A percentile compares a stretch with the other conserved stretches of the same genome.
These are phyloP conservation scores for Canavalia gladiata DNA, from an alignment of 306 rosid genomes.

Conservation along the genomic window DNA sequence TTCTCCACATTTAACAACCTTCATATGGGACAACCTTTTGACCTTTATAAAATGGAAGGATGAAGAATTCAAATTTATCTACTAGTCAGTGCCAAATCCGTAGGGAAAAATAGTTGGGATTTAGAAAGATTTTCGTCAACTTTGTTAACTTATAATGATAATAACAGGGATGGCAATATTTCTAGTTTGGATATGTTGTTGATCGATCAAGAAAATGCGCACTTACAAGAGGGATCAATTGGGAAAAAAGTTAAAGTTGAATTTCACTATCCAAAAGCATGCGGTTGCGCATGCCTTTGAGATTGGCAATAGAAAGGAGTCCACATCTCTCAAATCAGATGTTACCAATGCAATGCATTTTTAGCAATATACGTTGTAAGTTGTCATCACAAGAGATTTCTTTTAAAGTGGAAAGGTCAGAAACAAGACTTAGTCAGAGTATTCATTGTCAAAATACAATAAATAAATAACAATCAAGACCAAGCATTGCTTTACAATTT, in stretches of 20 bases:
- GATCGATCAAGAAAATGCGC: constrained; percentile 62
- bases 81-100: constrained; percentile 63
- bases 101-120: constrained; percentile 38
- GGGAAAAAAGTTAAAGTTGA: constrained; percentile 39
- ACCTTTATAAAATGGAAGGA: constrained; percentile 45
- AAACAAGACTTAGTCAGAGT: background rate
- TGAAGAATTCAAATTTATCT: constrained; percentile 52
- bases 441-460: background rate
- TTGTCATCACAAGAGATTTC: background rate
- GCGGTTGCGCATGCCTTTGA: constrained; percentile 60
- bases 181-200: constrained; percentile 42
- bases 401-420: background rate
- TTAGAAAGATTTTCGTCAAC: constrained; percentile 48
- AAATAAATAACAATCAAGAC: background rate
- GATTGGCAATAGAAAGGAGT: constrained; percentile 43
- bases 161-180: constrained; percentile 30
- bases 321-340: constrained; percentile 42
- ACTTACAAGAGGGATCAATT: constrained; percentile 57
- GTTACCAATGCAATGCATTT: constrained; percentile 18
- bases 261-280: constrained; percentile 50
- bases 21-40: constrained; percentile 44
- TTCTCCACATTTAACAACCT: constrained; percentile 39
- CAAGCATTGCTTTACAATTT: background rate
- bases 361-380: background rate
- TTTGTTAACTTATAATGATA: constrained; percentile 51